Percentiles rank a stretch among this genome's conserved stretches.
Evolutionary conservation across 2,329 filamentous ascomycete genomes (phyloP).

Genomic region (Cadophora luteo-olivacea): DNA sequence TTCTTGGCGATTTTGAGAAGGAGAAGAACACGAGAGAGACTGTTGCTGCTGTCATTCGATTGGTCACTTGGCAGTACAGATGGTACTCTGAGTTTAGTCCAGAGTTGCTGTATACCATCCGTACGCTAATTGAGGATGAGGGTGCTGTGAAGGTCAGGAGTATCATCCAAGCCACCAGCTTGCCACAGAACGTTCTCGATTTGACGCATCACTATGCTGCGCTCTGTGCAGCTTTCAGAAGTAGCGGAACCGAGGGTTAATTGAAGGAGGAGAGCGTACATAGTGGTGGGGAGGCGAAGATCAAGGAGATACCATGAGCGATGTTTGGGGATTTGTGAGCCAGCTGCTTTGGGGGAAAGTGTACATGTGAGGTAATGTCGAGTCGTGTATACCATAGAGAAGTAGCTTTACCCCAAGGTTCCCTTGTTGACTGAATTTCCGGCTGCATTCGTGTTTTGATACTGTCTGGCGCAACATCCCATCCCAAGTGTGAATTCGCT

Average conservation of each 20-base stretch:
- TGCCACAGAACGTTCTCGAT: conserved; percentile 92
- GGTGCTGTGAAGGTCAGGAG: conserved; percentile 96
- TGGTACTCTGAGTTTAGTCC: conserved; percentile 99
- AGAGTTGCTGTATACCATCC: conserved; percentile 83
- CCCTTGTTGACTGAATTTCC: neutral
- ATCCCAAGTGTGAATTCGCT: too few species aligned
- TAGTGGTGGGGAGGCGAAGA: neutral
- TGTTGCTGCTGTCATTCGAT: conserved; percentile 82
- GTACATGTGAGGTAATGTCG: conserved; percentile 1
- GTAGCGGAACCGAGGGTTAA: conserved; percentile 67
- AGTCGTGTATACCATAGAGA: conserved; percentile 9
- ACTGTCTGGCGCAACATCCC: too few species aligned
- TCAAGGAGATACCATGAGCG: neutral
- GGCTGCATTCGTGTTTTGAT: neutral
- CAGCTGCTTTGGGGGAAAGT: neutral
- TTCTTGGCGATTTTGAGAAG: conserved; percentile 80
- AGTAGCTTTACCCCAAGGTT: conserved; percentile 1
- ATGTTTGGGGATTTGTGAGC: neutral
- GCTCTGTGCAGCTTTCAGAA: conserved; percentile 92
- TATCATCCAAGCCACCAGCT: conserved; percentile 93
- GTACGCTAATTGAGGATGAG: conserved; percentile 95
- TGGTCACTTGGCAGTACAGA: conserved; percentile 97
- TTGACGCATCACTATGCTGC: conserved; percentile 96
- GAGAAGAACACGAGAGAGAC: conserved; percentile 81
- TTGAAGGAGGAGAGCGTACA: neutral